Conservation (phyloP, 805 yeast species). For the Kodamaea jinghongensis region DNA sequence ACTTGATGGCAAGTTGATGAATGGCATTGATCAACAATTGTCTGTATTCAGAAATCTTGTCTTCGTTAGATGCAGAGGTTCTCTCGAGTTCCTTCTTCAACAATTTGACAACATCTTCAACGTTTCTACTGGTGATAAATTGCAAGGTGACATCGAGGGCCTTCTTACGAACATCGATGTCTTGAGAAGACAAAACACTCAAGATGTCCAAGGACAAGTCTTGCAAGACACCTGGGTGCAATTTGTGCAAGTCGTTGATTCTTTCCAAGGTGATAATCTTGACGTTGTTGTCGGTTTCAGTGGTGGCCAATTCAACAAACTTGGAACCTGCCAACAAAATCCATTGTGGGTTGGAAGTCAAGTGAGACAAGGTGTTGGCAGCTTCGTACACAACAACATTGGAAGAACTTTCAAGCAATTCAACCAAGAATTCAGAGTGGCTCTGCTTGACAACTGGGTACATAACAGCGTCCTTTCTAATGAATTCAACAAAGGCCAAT, state of each 20-base stretch:
- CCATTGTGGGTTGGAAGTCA: constrained; percentile 61
- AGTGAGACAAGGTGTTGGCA: constrained; percentile 68
- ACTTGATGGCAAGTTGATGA: constrained; percentile 82
- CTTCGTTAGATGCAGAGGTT: constrained; percentile 69
- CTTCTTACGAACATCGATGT: constrained; percentile 84
- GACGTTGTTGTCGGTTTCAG: constrained; percentile 93
- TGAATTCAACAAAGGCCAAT: constrained; percentile 86
- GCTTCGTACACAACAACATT: constrained; percentile 87
- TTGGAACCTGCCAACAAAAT: constrained; percentile 79
- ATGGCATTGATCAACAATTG: constrained; percentile 85
- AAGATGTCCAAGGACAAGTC: constrained; percentile 83
- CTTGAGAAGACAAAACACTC: constrained; percentile 83
- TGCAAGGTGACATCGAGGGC: constrained; percentile 83
- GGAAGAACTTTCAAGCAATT: constrained; percentile 66
- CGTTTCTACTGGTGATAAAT: constrained; percentile 81
- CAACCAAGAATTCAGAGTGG: constrained; percentile 70
- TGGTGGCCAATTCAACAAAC: constrained; percentile 82
- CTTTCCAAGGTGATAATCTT: constrained; percentile 89
- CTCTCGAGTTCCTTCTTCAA: constrained; percentile 86
- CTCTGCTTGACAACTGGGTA: constrained; percentile 64
- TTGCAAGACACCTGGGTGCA: constrained; percentile 79
- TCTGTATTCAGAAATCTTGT: constrained; percentile 81
- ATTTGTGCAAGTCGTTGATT: constrained; percentile 68
- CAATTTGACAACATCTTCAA: constrained; percentile 88
- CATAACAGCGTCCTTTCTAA: constrained; percentile 71